These are phyloP conservation scores for Kernera saxatilis DNA, from an alignment of 345 rosid species.

Conservation along the genomic window DNA sequence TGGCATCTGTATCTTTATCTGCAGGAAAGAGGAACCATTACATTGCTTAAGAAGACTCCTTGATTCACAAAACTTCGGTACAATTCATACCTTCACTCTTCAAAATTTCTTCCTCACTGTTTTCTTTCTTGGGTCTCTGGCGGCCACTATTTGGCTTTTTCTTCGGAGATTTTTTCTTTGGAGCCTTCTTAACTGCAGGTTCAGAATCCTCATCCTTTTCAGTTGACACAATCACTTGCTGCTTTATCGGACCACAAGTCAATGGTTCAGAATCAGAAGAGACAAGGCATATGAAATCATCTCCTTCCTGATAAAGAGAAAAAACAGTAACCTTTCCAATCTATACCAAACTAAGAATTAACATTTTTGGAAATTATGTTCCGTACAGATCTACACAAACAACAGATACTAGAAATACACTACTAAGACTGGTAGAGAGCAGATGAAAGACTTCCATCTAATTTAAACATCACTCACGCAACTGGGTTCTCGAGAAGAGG, in stretches of 20 bases:
- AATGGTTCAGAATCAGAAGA: slow-evolving; percentile 81
- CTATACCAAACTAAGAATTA: not conserved
- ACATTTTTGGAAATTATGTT: not conserved
- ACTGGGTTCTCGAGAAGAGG: not conserved
- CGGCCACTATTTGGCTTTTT: slow-evolving; percentile 26
- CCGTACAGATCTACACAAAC: not conserved
- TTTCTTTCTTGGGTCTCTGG: slow-evolving; percentile 34
- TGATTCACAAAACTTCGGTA: not conserved
- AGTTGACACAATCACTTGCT: slow-evolving; percentile 19
- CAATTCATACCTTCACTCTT: slow-evolving; percentile 41
- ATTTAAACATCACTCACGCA: not conserved
- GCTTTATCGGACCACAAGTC: slow-evolving; percentile 27
- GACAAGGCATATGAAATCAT: slow-evolving; percentile 39
- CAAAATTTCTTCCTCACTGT: slow-evolving; percentile 23
- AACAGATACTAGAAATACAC: not conserved
- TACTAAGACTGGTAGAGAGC: not conserved
- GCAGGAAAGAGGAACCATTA: slow-evolving; percentile 15
- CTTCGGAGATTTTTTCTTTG: slow-evolving; percentile 49
- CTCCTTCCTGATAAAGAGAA: slow-evolving; percentile 12
- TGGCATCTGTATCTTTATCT: slow-evolving; percentile 45
- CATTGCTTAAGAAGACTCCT: not conserved
- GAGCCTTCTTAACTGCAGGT: slow-evolving; percentile 38
- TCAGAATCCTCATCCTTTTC: slow-evolving; percentile 37
- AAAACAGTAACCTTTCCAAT: not conserved
- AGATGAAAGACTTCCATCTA: not conserved